phyloP scores from a whole-genome alignment of 805 yeast genomes.

The Naumovozyma dairenensis region DNA sequence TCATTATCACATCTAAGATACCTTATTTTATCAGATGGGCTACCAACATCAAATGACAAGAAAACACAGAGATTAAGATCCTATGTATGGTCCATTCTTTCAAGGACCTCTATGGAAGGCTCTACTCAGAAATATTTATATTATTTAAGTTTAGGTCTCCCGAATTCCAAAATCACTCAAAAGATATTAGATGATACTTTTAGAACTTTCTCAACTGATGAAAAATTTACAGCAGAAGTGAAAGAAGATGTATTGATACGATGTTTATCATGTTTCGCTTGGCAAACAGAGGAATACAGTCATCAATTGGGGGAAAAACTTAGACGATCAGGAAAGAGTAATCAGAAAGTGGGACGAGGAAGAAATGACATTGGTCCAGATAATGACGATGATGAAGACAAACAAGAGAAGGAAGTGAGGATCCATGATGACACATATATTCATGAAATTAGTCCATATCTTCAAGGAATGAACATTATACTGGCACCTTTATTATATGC shows the following conservation, averaged over 20 bases:
- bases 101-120: conserved; percentile 48
- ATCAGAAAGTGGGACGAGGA: too few relatives aligned
- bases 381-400: not conserved
- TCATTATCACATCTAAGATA: conserved; percentile 22
- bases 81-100: conserved; percentile 73
- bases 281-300: conserved; percentile 31
- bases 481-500: conserved; percentile 76
- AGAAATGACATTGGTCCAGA: conserved; percentile 1
- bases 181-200: conserved; percentile 82
- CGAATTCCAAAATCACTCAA: conserved; percentile 39
- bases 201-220: conserved; percentile 72
- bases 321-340: too few relatives aligned
- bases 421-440: not conserved
- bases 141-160: conserved; percentile 47
- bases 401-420: not conserved
- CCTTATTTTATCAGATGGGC: conserved; percentile 16
- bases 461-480: conserved; percentile 87
- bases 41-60: conserved; percentile 7
- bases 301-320: too few relatives aligned
- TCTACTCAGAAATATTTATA: conserved; percentile 45
- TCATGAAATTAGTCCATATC: conserved; percentile 37
- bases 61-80: conserved; percentile 32
- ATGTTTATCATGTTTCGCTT: conserved; percentile 63
- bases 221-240: conserved; percentile 51
- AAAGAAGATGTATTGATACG: conserved; percentile 61